Conservation (phyloP, 345 rosid genomes). For the Brassica cretica region DNA sequence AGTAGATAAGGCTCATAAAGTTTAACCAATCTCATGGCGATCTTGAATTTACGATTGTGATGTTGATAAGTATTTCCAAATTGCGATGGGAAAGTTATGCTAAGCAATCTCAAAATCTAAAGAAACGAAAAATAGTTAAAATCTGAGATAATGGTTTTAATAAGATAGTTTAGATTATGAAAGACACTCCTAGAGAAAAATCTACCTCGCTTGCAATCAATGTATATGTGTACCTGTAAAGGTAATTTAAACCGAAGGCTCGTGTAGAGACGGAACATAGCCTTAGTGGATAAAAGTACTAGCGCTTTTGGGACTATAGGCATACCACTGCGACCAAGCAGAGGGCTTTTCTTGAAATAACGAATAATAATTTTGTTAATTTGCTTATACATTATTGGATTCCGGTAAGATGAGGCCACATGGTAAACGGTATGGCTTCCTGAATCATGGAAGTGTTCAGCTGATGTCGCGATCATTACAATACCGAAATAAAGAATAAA, state of each 20-base stretch:
- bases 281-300: constrained; percentile 49
- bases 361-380: constrained; percentile 39
- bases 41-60: constrained; percentile 27
- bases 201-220: not conserved
- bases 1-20: constrained; percentile 75
- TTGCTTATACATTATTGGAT: constrained; percentile 42
- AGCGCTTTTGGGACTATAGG: constrained; percentile 44
- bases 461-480: constrained; percentile 14
- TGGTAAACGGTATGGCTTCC: constrained; percentile 54
- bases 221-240: constrained; percentile 36
- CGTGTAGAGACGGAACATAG: constrained; percentile 60
- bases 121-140: not conserved
- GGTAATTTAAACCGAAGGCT: constrained; percentile 52
- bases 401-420: constrained; percentile 61
- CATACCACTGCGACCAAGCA: constrained; percentile 65
- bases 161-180: not conserved
- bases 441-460: constrained; percentile 25
- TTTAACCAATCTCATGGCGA: constrained; percentile 57
- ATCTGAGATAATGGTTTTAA: not conserved
- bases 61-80: not conserved
- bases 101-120: not conserved
- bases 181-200: not conserved
- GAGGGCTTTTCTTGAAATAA: constrained; percentile 61
- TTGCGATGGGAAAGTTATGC: not conserved
- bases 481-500: too few species aligned